A percentile compares a stretch with the other conserved stretches of the same genome.
phyloP scores from a whole-genome alignment of 2,329 filamentous ascomycete species.

The Cryphonectria radicalis region DNA sequence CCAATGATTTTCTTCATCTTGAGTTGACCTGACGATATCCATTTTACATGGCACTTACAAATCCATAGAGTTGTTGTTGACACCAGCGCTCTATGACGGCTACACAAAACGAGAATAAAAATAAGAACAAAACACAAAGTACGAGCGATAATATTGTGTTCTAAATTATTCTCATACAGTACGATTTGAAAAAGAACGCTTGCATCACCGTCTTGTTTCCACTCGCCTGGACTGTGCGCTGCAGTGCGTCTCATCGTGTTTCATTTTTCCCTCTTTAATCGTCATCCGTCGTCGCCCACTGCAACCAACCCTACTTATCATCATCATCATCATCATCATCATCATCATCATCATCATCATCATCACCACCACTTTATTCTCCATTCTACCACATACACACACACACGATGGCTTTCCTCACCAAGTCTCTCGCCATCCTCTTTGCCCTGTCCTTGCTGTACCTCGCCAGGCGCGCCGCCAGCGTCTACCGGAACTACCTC shows the following conservation, averaged over 20 bases:
- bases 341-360: neutral
- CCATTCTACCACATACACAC: too few relatives aligned
- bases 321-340: neutral
- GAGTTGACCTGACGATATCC: too few relatives aligned
- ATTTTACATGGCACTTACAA: too few relatives aligned
- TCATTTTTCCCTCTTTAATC: neutral
- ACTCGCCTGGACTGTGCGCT: neutral
- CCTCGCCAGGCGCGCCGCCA: neutral
- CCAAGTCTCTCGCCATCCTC: conserved; percentile 4
- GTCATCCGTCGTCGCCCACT: neutral
- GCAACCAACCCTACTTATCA: neutral
- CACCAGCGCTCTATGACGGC: too few relatives aligned
- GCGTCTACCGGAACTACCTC: conserved; percentile 27
- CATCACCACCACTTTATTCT: too few relatives aligned
- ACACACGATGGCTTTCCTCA: neutral
- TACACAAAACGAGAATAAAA: neutral
- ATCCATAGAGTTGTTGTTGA: too few relatives aligned
- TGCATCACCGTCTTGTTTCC: neutral
- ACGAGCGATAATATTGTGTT: neutral
- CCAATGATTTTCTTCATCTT: too few relatives aligned
- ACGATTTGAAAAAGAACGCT: neutral
- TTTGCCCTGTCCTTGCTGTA: conserved; percentile 1
- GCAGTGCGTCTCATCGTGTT: neutral
- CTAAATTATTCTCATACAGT: neutral
- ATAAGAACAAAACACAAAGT: neutral